Evolutionary conservation across 2,329 filamentous ascomycete species (phyloP), one percentile per base, ranked within the genome.

Genomic region (Leptoxyphium fumago): DNA sequence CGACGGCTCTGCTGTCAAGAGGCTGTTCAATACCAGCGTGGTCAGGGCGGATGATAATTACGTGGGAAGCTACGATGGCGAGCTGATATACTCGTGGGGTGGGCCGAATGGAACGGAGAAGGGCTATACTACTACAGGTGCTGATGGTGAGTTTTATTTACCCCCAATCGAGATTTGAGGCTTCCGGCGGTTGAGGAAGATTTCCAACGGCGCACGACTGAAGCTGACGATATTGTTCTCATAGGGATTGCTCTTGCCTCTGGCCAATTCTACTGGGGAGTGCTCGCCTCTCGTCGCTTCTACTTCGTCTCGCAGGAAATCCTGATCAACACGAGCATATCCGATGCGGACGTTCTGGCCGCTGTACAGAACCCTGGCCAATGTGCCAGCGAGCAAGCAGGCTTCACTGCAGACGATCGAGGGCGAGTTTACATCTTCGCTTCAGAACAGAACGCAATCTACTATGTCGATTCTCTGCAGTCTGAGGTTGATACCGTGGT

Each of bases 391-490:
- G 63, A 67, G 43, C 64, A 66, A 49, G 64, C 64, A 9, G 64
- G 64, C 6, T 63, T 66, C 48, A 64, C 63, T 2, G 64, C 64
- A 2, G 65, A 67, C 44, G 62, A 65, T 45, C 56, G 54, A 10
- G 65, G 64, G 1, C 53, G 63, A 1, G 57, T 68, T 8, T 67
- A 67, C 46, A 63, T 68, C 42, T 49, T 59, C 28, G 63, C 64
- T 6, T 61, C 56, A 43, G 65, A 68, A 51, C 65, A 67, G 38
- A 68, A 68, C 45, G 62, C 65, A 5, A 65, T 68, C 34, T 65
- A 64, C 52, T 66, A 67, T 43, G 62, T 67, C 41, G 60, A 66
- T 45, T 65, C 61, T 2, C 48, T 57, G 14, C 58, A 62, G 46
- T 51, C 55, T 2, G 51, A 62, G 43, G 52, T 61, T 13, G 59